These are phyloP conservation scores for Aeschynomene evenia DNA, from an alignment of 306 rosid genomes.

Conservation along the genomic window DNA sequence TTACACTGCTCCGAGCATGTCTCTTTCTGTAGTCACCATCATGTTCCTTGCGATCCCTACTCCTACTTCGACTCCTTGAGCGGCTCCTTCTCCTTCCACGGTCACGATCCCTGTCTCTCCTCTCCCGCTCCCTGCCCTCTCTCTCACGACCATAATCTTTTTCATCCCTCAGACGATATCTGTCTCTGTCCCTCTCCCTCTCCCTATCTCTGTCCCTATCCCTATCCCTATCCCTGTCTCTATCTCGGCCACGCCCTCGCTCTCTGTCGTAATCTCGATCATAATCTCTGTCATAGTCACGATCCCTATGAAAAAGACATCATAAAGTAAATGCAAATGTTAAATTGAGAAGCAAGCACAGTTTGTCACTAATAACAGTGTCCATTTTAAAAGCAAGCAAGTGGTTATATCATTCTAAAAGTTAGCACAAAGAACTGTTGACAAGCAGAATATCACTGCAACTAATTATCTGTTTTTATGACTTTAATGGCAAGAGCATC, in stretches of 20 bases:
- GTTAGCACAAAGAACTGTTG: background rate
- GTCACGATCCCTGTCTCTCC: slow-evolving; percentile 91
- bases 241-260: slow-evolving; percentile 72
- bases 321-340: background rate
- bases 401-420: background rate
- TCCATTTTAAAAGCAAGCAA: background rate
- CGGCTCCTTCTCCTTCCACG: slow-evolving; percentile 84
- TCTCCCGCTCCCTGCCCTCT: slow-evolving; percentile 87
- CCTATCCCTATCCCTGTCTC: slow-evolving; percentile 59
- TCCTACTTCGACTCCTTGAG: slow-evolving; percentile 89
- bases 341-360: background rate
- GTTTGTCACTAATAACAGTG: background rate
- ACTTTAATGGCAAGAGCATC: slow-evolving; percentile 9
- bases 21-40: slow-evolving; percentile 75
- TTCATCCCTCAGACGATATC: slow-evolving; percentile 61
- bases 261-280: slow-evolving; percentile 77
- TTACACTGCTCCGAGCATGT: slow-evolving; percentile 56
- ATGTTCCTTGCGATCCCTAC: slow-evolving; percentile 74
- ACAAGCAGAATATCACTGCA: background rate
- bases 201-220: slow-evolving; percentile 46
- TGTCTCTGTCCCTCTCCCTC: slow-evolving; percentile 64
- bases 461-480: background rate
- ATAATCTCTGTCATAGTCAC: slow-evolving; percentile 83
- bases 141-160: slow-evolving; percentile 68
- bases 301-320: slow-evolving; percentile 59